These are phyloP conservation scores for Viridothelium virens DNA, from an alignment of 495 filamentous ascomycete species.

Conservation along the genomic window DNA sequence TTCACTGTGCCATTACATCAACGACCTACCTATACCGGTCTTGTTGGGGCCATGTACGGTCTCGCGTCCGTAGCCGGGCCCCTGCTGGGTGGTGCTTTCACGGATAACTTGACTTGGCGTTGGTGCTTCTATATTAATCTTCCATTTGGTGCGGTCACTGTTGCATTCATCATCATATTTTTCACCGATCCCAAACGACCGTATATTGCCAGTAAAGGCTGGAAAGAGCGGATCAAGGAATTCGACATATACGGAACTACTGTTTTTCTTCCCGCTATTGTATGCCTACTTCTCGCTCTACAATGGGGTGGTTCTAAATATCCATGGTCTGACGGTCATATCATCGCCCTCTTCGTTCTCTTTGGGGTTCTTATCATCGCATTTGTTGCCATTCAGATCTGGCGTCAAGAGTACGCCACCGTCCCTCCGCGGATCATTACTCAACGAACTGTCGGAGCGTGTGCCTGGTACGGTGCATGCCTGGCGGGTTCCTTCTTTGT, in stretches of 20 bases:
- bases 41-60: conserved; percentile 75
- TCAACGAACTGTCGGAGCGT: conserved; percentile 31
- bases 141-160: conserved; percentile 35
- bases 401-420: conserved; percentile 36
- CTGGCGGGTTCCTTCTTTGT: conserved; percentile 35
- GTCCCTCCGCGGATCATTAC: conserved; percentile 35
- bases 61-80: conserved; percentile 50
- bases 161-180: conserved; percentile 36
- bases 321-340: conserved; percentile 44
- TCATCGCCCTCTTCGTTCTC: conserved; percentile 48
- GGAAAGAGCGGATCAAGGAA: conserved; percentile 25
- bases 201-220: conserved; percentile 17
- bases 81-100: conserved; percentile 35
- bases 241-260: conserved; percentile 37
- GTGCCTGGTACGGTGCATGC: conserved; percentile 27
- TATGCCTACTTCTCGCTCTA: conserved; percentile 51
- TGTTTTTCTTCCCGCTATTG: conserved; percentile 45
- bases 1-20: conserved; percentile 65
- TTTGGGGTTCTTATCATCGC: conserved; percentile 38
- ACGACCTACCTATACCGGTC: conserved; percentile 64
- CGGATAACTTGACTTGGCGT: conserved; percentile 32
- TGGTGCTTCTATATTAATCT: conserved; percentile 43
- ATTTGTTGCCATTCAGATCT: conserved; percentile 43
- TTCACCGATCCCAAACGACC: conserved; percentile 26
- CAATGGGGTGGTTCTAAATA: conserved; percentile 56